Percentiles rank a stretch among this genome's conserved stretches.
These are phyloP conservation scores for Pyropia haitanensis DNA, from an alignment of 23 red algal genomes.

Conservation along the genomic window DNA sequence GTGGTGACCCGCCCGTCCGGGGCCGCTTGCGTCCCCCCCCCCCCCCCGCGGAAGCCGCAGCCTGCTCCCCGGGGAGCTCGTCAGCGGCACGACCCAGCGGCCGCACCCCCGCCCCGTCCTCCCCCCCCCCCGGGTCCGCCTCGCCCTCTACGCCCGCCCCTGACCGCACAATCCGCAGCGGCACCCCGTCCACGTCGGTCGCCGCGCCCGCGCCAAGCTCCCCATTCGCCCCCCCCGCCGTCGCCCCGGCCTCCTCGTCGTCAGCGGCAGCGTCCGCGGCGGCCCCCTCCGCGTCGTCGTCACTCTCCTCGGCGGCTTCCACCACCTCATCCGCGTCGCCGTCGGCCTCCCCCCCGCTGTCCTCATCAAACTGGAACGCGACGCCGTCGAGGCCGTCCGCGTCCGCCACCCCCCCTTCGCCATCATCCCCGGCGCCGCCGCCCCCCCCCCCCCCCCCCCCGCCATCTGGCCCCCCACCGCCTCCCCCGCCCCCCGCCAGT, in stretches of 20 bases:
- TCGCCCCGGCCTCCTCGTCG: background rate
- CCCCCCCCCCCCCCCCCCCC: background rate
- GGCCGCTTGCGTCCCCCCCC: too few species aligned
- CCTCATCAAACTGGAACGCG: constrained; percentile 62
- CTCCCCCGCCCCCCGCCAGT: constrained; percentile 40
- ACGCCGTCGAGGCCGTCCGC: constrained; percentile 40
- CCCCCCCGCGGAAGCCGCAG: constrained; percentile 15
- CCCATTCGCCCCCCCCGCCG: background rate
- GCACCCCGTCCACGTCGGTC: constrained; percentile 35
- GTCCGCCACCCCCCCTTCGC: constrained; percentile 11
- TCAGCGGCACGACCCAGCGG: constrained; percentile 7
- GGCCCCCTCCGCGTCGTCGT: constrained; percentile 4
- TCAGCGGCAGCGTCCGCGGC: constrained; percentile 1
- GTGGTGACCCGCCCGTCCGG: too few species aligned
- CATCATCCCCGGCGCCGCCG: constrained; percentile 1
- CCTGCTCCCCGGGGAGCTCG: constrained; percentile 38
- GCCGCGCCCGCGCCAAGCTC: constrained; percentile 14
- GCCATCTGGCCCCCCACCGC: background rate
- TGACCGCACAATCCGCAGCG: constrained; percentile 48
- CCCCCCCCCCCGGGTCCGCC: constrained; percentile 9
- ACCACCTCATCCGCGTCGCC: constrained; percentile 14
- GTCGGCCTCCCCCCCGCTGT: constrained; percentile 10
- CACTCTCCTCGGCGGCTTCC: constrained; percentile 6
- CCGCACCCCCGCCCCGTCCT: constrained; percentile 16
- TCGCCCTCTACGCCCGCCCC: constrained; percentile 14